phyloP scores from a whole-genome alignment of 2,329 filamentous ascomycete genomes.

The Arachnopeziza araneosa region DNA sequence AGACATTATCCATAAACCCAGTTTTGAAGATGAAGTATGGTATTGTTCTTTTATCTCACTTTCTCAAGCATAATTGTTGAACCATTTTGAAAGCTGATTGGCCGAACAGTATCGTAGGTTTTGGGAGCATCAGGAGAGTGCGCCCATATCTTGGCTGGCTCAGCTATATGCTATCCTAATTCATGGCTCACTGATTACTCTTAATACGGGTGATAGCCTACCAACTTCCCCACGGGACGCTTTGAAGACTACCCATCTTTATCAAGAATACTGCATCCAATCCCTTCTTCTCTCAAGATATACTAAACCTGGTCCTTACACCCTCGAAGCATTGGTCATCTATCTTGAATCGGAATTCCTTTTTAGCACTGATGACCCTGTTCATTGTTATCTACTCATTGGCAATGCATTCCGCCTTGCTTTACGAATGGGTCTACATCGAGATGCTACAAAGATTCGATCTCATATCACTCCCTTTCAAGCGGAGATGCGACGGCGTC shows the following conservation, averaged over 20 bases:
- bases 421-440: constrained; percentile 54
- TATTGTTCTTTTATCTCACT: not conserved
- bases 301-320: constrained; percentile 42
- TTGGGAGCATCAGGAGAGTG: constrained; percentile 38
- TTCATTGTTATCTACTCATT: constrained; percentile 48
- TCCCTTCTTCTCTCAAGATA: constrained; percentile 46
- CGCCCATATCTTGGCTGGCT: constrained; percentile 43
- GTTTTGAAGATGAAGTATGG: constrained; percentile 41
- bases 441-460: constrained; percentile 39
- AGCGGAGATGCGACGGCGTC: constrained; percentile 65
- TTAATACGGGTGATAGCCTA: constrained; percentile 40
- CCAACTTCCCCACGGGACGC: constrained; percentile 38
- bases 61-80: not conserved
- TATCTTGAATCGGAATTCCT: constrained; percentile 48
- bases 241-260: constrained; percentile 43
- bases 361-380: constrained; percentile 44
- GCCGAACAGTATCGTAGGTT: constrained; percentile 42
- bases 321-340: constrained; percentile 45
- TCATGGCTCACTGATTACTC: constrained; percentile 34
- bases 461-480: constrained; percentile 59
- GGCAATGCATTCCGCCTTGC: constrained; percentile 47
- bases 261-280: constrained; percentile 45
- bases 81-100: not conserved
- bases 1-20: constrained; percentile 50
- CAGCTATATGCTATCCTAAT: constrained; percentile 36